Evolutionary conservation across 1,284 basidiomycete species (phyloP).

Genomic region (Fomitopsis palustris): DNA sequence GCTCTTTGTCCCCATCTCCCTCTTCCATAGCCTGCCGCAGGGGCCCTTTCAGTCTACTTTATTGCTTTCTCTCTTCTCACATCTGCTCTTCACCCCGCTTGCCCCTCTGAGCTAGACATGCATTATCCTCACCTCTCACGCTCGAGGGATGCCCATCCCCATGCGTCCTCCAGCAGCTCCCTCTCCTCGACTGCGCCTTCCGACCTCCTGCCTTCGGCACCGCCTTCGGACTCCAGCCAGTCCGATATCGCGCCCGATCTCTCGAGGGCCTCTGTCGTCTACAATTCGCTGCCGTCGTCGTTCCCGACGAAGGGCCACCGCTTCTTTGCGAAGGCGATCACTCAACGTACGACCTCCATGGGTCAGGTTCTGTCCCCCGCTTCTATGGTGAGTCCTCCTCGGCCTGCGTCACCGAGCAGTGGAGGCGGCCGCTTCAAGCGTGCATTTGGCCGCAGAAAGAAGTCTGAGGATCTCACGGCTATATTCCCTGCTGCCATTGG

Average conservation of each 20-base stretch:
- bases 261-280: conserved; percentile 27
- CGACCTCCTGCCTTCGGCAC: conserved; percentile 32
- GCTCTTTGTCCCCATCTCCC: not conserved
- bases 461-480: conserved; percentile 45
- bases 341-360: conserved; percentile 19
- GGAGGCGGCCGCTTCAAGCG: conserved; percentile 57
- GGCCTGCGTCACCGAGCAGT: conserved; percentile 32
- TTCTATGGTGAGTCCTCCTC: conserved; percentile 13
- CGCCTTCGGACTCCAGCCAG: conserved; percentile 33
- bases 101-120: conserved; percentile 3
- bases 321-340: conserved; percentile 28
- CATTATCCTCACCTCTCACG: conserved; percentile 12
- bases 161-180: conserved; percentile 36
- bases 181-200: conserved; percentile 34
- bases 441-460: conserved; percentile 59
- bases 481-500: conserved; percentile 16
- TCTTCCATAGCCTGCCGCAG: not conserved
- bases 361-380: conserved; percentile 24
- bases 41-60: conserved; percentile 4
- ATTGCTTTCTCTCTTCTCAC: conserved; percentile 3
- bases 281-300: conserved; percentile 23
- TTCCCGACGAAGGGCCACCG: conserved; percentile 23
- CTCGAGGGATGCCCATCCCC: conserved; percentile 30
- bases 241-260: conserved; percentile 44
- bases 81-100: not conserved